Percentiles rank a stretch among this genome's conserved stretches.
These are phyloP conservation scores for Gaeumannomyces sp. DNA, from an alignment of 2,329 filamentous ascomycete genomes.

Conservation along the genomic window DNA sequence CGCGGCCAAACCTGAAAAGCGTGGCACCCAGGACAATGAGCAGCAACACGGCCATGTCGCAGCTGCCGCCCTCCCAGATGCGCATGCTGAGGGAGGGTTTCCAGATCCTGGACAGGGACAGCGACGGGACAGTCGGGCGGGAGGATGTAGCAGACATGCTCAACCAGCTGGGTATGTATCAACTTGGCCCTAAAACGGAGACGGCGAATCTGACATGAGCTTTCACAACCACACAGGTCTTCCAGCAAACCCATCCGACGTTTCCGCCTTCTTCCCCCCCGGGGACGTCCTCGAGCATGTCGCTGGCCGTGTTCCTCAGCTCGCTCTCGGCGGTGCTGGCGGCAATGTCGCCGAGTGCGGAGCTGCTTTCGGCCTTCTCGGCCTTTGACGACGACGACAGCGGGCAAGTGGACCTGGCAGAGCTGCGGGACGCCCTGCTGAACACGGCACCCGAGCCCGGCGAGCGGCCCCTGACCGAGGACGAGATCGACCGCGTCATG, in stretches of 20 bases:
- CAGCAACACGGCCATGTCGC: slow-evolving; percentile 54
- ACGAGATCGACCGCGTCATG: slow-evolving; percentile 82
- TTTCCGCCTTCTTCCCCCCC: slow-evolving; percentile 81
- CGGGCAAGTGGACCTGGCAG: slow-evolving; percentile 79
- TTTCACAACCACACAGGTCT: slow-evolving; percentile 48
- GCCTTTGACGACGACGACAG: slow-evolving; percentile 96
- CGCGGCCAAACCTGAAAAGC: background rate
- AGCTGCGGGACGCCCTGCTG: slow-evolving; percentile 76
- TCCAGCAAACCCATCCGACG: slow-evolving; percentile 61
- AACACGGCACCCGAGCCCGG: slow-evolving; percentile 75
- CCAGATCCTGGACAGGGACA: slow-evolving; percentile 84
- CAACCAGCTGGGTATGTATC: slow-evolving; percentile 62
- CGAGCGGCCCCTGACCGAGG: slow-evolving; percentile 55
- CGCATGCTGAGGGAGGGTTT: slow-evolving; percentile 88
- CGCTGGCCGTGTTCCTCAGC: slow-evolving; percentile 80
- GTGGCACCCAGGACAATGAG: slow-evolving; percentile 30
- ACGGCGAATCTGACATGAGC: background rate
- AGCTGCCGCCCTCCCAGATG: slow-evolving; percentile 75
- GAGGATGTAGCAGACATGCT: slow-evolving; percentile 87
- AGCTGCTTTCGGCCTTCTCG: slow-evolving; percentile 83
- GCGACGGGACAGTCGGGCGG: slow-evolving; percentile 73
- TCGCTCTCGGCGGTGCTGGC: slow-evolving; percentile 69
- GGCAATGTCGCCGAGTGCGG: slow-evolving; percentile 67
- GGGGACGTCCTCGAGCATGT: slow-evolving; percentile 64
- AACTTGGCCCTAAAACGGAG: background rate